Base-by-base conservation (phyloP, 164 flowering plant species). In the Taxillus chinensis region DNA sequence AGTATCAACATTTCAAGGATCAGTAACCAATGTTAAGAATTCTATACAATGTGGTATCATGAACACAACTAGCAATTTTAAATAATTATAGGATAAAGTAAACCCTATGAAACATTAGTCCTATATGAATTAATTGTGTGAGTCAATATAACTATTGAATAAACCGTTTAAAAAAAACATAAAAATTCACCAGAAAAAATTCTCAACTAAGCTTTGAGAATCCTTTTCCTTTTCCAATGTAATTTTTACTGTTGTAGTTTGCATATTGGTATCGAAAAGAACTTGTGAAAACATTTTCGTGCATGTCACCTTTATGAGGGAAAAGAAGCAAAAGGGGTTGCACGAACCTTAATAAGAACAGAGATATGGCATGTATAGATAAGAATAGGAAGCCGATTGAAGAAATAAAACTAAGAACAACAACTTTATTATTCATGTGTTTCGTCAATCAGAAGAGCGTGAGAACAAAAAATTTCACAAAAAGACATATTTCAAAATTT, bases 271-370 rank as follows among this genome's bases (percentile, higher is more conserved):
- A 87, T 87, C 82, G 68, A 68, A 57, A 43, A 56, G 17, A 38
- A 61, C 16, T 39, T 2, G 14, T 42, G 39, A 12, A 39, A 42
- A 17, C 8, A 60, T 39, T n/a, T 10, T 43, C 11, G 37, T 52
- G 2, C 5, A 48, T 9, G 8, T 39, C 48, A 53, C 11, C 46
- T 9, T 43, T 43, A 7, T 2, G 13, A 48, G 51, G 4, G 12
- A 48, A 11, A 48, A 48, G 51, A 8, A 48, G 12, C 51, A 11
- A 11, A 11, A 48, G 51, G 12, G 13, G 51, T 27, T 2, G 40
- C 45, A 62, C 58, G 27, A 60, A 84, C 96, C 98, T 92, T 92
- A 57, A 92, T 82, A 56, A 95, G 98, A 48, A 96, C 86, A 51
- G 96, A 65, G 27, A 27, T 0, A 27, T 27, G 27, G 27, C 27